Conservation (phyloP, 192 early-diverging fungal genomes). For the Phycomyces blakesleeanus region DNA sequence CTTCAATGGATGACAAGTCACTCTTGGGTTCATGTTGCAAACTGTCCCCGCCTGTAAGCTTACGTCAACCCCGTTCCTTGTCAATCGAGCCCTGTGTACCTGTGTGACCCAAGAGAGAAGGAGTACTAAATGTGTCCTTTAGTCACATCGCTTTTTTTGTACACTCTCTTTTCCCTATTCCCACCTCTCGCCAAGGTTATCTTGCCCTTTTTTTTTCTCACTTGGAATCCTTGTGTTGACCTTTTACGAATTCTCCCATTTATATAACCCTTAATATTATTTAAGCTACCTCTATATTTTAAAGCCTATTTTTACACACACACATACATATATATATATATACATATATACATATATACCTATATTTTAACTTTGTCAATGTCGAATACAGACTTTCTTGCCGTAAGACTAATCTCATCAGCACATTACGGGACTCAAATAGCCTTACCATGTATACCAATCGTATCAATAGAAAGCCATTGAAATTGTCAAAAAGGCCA, state of each 20-base stretch:
- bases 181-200: constrained; percentile 1
- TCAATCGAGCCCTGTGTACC: too few relatives aligned
- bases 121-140: background rate
- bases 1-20: background rate
- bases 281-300: background rate
- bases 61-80: too few relatives aligned
- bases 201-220: background rate
- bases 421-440: background rate
- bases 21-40: background rate
- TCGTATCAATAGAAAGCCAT: constrained; percentile 68
- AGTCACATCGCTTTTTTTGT: background rate
- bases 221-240: too few relatives aligned
- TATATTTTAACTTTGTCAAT: constrained; percentile 9
- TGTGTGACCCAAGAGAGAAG: too few relatives aligned
- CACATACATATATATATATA: too few relatives aligned
- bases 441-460: background rate
- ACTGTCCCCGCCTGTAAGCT: background rate
- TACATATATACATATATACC: constrained; percentile 7
- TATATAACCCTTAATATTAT: background rate
- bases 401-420: constrained; percentile 8
- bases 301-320: too few relatives aligned
- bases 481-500: constrained; percentile 88
- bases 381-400: constrained; percentile 24
- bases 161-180: background rate
- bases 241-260: too few relatives aligned